Evolutionary conservation across 2,329 filamentous ascomycete genomes (phyloP), one percentile per base, ranked within the genome.

Genomic region (Colletotrichum sp.): DNA sequence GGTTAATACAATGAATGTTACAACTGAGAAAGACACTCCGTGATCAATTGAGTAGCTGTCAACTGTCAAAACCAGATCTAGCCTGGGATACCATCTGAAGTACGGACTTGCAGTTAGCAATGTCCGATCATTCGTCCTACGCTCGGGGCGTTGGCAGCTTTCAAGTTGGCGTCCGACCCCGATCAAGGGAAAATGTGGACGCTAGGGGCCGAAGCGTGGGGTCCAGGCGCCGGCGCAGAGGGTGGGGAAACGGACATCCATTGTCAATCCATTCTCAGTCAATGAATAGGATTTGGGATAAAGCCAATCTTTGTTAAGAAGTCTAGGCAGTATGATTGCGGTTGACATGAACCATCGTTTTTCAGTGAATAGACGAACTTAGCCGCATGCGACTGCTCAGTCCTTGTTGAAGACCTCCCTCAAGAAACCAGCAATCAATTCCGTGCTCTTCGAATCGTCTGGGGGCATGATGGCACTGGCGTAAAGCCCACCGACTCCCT

Each of bases 401-500:
- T 15, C 9, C 18, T 36, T 57, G 2, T 68, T 57, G 21, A 68
- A 67, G 6, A 34, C 44, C 44, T 57, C 65, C 21, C 32, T 68
- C 30, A 68, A 21, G 32, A 57, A 57, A 15, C 39, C 28, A 10
- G n/a, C 44, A 26, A 67, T 55, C 64, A 67, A 2, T 2, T 67
- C 64, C 0, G 64, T 55, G 26, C 44, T 67, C 28, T 67, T 57
- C 6, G 65, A n/a, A 16, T 68, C 44, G n/a, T 57, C 49, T 1
- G 44, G 44, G 5, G 65, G 65, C 65, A 36, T 57, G 12, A 57
- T 57, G 3, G 65, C 44, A 10, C 65, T 68, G 28, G 64, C 64
- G 18, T 67, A 89, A 9, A 70, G 32, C 6, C 32, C 71, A 4
- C 32, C 66, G 8, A 74, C 7, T 10, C 71, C 71, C 16, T 26